A percentile compares a stretch with the other conserved stretches of the same genome.
These are phyloP conservation scores for Alternaria arborescens DNA, from an alignment of 2,329 filamentous ascomycete genomes.

Conservation along the genomic window DNA sequence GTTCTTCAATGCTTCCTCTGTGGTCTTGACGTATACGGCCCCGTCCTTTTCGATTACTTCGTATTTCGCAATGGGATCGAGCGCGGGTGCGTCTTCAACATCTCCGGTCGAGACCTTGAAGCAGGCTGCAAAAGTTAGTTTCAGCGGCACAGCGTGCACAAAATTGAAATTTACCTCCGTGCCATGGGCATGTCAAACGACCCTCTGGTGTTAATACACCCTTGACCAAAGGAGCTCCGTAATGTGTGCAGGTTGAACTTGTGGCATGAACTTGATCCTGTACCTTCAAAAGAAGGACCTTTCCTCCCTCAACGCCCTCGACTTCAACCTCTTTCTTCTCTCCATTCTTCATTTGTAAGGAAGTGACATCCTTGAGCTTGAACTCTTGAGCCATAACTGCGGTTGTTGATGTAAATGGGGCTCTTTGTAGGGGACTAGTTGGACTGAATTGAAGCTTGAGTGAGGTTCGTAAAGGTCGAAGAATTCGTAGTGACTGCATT, in stretches of 20 bases:
- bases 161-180: conserved; percentile 71
- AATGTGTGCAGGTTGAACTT: conserved; percentile 86
- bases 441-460: conserved; percentile 26
- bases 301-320: conserved; percentile 85
- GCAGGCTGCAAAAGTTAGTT: conserved; percentile 69
- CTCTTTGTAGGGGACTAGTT: conserved; percentile 26
- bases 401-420: conserved; percentile 37
- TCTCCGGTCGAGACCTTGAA: conserved; percentile 91
- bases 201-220: conserved; percentile 85
- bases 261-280: conserved; percentile 80
- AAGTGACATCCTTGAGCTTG: conserved; percentile 77
- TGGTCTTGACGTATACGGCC: conserved; percentile 82
- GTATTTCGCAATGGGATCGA: conserved; percentile 86
- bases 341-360: conserved; percentile 77
- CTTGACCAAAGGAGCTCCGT: conserved; percentile 87
- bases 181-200: conserved; percentile 92
- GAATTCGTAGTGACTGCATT: conserved; percentile 39
- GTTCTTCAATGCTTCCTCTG: conserved; percentile 79
- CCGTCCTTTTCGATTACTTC: conserved; percentile 82
- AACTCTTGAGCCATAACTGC: conserved; percentile 58
- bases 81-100: conserved; percentile 91
- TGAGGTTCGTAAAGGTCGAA: conserved; percentile 35
- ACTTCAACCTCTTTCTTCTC: conserved; percentile 91
- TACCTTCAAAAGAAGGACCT: conserved; percentile 84
- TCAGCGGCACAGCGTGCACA: too few relatives aligned